These are phyloP conservation scores for Tuber magnatum DNA, from an alignment of 495 filamentous ascomycete species.

Conservation along the genomic window DNA sequence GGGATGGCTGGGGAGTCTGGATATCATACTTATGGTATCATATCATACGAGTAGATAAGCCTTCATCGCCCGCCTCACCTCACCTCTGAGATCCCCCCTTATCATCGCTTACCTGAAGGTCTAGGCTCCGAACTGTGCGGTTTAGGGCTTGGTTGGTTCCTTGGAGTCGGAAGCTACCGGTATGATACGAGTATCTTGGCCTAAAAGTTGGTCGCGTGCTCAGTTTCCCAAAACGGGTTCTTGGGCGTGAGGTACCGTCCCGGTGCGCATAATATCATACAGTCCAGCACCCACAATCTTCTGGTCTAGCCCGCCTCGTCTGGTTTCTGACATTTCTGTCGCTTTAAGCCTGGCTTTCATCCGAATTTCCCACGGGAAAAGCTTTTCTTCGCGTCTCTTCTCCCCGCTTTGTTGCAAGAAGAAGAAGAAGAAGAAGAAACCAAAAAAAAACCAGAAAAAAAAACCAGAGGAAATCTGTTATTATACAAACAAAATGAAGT, in stretches of 20 bases:
- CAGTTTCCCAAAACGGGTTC: background rate
- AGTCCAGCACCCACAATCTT: background rate
- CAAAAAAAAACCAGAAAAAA: background rate
- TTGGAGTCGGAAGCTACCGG: background rate
- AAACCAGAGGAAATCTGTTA: no score
- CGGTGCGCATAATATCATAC: background rate
- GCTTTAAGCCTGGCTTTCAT: background rate
- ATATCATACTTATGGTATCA: no score
- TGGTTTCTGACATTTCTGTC: background rate
- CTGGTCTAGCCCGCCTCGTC: background rate
- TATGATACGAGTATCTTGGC: background rate
- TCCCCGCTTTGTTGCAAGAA: background rate
- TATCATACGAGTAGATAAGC: background rate
- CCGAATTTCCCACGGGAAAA: background rate
- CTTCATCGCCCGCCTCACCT: background rate
- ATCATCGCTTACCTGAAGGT: background rate
- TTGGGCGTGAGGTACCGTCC: background rate
- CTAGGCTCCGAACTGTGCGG: background rate
- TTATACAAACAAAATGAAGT: constrained; percentile 56
- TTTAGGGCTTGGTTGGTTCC: background rate
- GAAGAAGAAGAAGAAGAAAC: background rate
- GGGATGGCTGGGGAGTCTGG: no score
- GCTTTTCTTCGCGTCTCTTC: background rate
- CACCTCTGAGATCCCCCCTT: background rate
- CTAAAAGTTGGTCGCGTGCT: background rate